phyloP scores from a whole-genome alignment of 2,329 filamentous ascomycete genomes.

The Neonectria magnoliae region DNA sequence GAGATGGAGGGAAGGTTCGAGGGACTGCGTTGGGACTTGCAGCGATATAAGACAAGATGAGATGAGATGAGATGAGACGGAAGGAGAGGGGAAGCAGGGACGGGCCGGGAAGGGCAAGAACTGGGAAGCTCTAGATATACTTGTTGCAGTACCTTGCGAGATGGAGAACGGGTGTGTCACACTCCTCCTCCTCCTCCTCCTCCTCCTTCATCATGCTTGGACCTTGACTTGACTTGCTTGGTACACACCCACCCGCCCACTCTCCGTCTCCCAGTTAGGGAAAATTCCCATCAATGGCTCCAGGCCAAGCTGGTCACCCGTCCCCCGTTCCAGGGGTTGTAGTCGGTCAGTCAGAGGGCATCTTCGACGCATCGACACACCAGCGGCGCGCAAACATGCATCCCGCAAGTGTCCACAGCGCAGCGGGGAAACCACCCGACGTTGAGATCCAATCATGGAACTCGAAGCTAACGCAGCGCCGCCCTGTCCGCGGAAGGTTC shows the following conservation, averaged over 20 bases:
- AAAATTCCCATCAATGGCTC: not conserved
- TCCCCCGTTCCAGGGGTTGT: not conserved
- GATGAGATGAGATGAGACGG: not conserved
- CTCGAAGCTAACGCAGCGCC: not conserved
- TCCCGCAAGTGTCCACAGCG: not conserved
- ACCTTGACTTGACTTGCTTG: not conserved
- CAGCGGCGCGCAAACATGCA: not conserved
- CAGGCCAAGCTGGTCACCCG: not conserved
- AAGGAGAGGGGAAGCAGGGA: not conserved
- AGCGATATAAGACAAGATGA: not conserved
- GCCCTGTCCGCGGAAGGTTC: not conserved
- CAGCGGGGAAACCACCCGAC: not conserved
- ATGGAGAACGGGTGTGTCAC: not conserved
- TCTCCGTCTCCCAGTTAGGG: too few species aligned
- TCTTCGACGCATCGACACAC: not conserved
- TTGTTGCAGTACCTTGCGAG: not conserved
- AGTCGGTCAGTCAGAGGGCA: not conserved
- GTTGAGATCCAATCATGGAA: slow-evolving; percentile 2
- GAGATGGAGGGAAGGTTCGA: not conserved
- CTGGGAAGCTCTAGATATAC: slow-evolving; percentile 2
- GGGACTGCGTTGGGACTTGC: not conserved
- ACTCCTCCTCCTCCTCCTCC: not conserved
- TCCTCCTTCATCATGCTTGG: not conserved
- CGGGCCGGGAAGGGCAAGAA: not conserved
- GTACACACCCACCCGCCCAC: not conserved